Conservation (phyloP, 306 rosid species). For the Chamaecrista fasciculata region DNA sequence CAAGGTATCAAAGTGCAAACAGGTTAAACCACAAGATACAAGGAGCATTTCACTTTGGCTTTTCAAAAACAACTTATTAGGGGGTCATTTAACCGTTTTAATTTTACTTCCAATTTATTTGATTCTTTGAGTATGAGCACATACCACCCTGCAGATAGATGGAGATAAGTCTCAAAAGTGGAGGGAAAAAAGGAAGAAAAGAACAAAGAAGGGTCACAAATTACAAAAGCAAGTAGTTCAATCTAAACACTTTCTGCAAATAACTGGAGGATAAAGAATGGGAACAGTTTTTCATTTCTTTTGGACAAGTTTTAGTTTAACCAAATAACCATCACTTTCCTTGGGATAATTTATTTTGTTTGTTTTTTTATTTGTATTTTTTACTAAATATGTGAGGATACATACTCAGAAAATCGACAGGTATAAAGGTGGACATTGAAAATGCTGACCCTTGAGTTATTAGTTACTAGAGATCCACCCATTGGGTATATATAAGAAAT, state of each 20-base stretch:
- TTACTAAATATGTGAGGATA: conserved; percentile 1
- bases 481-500: not conserved
- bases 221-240: conserved; percentile 1
- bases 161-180: not conserved
- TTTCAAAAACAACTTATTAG: not conserved
- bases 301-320: not conserved
- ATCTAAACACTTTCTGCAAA: not conserved
- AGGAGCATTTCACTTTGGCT: too few relatives aligned
- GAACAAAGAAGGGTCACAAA: not conserved
- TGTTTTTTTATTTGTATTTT: conserved; percentile 8
- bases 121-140: not conserved
- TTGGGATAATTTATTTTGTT: not conserved
- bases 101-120: not conserved
- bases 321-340: too few relatives aligned
- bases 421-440: not conserved
- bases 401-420: not conserved
- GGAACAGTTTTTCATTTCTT: not conserved
- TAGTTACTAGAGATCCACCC: not conserved
- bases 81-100: not conserved
- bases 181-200: not conserved
- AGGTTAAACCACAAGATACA: too few relatives aligned
- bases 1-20: too few relatives aligned
- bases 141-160: not conserved
- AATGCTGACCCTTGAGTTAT: not conserved
- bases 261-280: not conserved